Evolutionary conservation across 2,329 filamentous ascomycete species (phyloP).

Genomic region (Cladosporium velox): DNA sequence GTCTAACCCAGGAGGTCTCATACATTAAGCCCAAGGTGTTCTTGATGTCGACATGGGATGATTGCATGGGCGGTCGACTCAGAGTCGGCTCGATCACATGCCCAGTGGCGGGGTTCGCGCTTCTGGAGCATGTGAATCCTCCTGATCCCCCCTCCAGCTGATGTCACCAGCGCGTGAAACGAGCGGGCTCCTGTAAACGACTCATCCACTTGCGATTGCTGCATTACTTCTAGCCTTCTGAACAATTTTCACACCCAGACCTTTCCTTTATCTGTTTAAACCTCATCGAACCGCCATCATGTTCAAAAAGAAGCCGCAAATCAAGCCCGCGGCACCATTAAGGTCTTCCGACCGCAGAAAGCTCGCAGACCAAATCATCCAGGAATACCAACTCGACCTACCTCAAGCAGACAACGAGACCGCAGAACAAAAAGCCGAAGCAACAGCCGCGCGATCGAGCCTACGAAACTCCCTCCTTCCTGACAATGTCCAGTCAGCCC

Average conservation of each 20-base stretch:
- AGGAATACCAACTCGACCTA: conserved; percentile 56
- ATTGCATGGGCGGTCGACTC: background rate
- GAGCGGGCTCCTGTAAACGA: background rate
- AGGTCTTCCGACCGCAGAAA: conserved; percentile 68
- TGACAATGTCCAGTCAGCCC: conserved; percentile 62
- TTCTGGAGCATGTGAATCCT: background rate
- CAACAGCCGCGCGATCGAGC: conserved; percentile 49
- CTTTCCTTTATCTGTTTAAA: background rate
- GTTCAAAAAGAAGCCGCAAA: conserved; percentile 47
- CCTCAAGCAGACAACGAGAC: conserved; percentile 36
- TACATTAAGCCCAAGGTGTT: background rate
- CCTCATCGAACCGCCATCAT: conserved; percentile 25
- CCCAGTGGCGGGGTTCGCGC: background rate
- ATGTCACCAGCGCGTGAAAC: background rate
- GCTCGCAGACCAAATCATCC: conserved; percentile 67
- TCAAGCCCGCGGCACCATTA: conserved; percentile 67
- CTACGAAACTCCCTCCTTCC: conserved; percentile 63
- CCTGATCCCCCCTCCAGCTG: background rate
- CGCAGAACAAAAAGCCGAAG: conserved; percentile 46
- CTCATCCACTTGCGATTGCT: conserved; percentile 1
- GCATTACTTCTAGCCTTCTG: background rate
- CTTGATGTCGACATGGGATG: background rate
- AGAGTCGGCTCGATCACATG: background rate
- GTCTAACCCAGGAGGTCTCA: background rate
- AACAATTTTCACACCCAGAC: background rate